phyloP scores from a whole-genome alignment of 129 eudicot species.

The Tagetes erecta region DNA sequence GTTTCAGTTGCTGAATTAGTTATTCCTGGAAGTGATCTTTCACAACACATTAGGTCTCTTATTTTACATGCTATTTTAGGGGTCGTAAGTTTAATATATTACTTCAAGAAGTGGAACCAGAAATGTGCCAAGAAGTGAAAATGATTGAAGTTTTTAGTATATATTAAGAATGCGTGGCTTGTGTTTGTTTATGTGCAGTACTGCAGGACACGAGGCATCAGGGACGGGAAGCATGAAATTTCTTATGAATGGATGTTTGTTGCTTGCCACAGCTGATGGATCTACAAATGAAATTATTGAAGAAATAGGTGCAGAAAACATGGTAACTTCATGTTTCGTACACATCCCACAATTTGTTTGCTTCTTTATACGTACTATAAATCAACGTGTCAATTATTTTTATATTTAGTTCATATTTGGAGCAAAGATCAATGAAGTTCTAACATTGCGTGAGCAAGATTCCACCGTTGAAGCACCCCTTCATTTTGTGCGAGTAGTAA shows the following conservation, averaged over 20 bases:
- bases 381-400: not conserved
- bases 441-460: constrained; percentile 51
- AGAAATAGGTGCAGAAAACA: constrained; percentile 61
- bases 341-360: not conserved
- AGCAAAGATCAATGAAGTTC: constrained; percentile 55
- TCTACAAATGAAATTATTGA: constrained; percentile 56
- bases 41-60: constrained; percentile 61
- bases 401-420: constrained; percentile 52
- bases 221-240: constrained; percentile 74
- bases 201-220: constrained; percentile 70
- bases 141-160: not conserved
- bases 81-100: not conserved
- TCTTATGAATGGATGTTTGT: constrained; percentile 63
- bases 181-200: constrained; percentile 42
- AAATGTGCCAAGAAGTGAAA: not conserved
- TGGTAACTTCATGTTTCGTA: constrained; percentile 37
- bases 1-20: constrained; percentile 68
- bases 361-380: constrained; percentile 6
- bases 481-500: constrained; percentile 58
- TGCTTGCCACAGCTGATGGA: constrained; percentile 63
- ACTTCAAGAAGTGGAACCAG: too few relatives aligned
- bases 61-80: not conserved
- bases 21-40: constrained; percentile 68
- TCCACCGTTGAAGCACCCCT: constrained; percentile 39
- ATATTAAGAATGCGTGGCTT: not conserved